These are phyloP conservation scores for Lachnellula hyalina DNA, from an alignment of 2,329 filamentous ascomycete genomes.

Conservation along the genomic window DNA sequence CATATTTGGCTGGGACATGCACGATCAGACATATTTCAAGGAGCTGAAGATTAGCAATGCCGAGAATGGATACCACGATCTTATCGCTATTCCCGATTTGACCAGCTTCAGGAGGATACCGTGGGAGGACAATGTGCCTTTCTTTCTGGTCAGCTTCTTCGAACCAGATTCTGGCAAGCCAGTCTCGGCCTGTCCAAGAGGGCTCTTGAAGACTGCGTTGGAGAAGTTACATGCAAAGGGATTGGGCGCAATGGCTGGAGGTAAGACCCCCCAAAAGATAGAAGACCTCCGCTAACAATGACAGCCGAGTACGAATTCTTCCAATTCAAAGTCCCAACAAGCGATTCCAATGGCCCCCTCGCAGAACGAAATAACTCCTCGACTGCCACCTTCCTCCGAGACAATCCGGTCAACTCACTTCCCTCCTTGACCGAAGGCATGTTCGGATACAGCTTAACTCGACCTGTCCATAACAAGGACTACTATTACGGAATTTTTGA, in stretches of 20 bases:
- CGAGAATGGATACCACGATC: conserved; percentile 82
- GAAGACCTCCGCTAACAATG: conserved; percentile 14
- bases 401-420: conserved; percentile 68
- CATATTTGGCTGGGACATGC: conserved; percentile 96
- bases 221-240: conserved; percentile 63
- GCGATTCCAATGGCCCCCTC: conserved; percentile 37
- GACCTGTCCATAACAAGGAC: conserved; percentile 83
- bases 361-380: conserved; percentile 58
- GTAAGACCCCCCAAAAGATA: conserved; percentile 44
- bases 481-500: conserved; percentile 89
- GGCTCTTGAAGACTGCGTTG: conserved; percentile 63
- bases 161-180: conserved; percentile 72
- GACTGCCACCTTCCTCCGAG: conserved; percentile 67
- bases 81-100: conserved; percentile 78
- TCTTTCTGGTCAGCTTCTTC: conserved; percentile 78
- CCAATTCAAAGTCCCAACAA: conserved; percentile 69
- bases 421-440: conserved; percentile 85
- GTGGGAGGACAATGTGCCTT: conserved; percentile 82
- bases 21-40: conserved; percentile 81
- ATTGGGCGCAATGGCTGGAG: conserved; percentile 84
- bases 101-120: conserved; percentile 76
- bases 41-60: conserved; percentile 86
- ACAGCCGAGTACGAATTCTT: conserved; percentile 93
- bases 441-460: conserved; percentile 89
- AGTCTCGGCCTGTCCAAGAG: conserved; percentile 73